phyloP scores from a whole-genome alignment of 768 basidiomycete genomes.

The Polyporus arcularius region DNA sequence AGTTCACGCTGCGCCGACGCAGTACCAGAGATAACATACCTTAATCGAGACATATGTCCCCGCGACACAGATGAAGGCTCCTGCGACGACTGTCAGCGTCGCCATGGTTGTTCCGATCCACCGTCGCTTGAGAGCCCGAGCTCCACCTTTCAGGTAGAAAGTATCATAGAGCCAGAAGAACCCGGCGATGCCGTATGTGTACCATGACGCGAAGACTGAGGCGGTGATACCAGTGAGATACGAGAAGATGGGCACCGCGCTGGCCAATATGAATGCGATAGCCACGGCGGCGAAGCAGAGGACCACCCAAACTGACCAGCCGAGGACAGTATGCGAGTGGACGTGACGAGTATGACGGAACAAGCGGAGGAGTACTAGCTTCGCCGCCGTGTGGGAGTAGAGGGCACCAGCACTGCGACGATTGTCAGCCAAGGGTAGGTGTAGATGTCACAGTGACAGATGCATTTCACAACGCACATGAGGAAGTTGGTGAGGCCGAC shows the following conservation, averaged over 20 bases:
- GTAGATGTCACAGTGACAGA: background rate
- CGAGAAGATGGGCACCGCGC: constrained; percentile 56
- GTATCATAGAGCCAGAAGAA: constrained; percentile 56
- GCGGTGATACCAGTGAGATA: constrained; percentile 55
- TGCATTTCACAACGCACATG: constrained; percentile 34
- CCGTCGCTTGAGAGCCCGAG: constrained; percentile 31
- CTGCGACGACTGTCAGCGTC: constrained; percentile 45
- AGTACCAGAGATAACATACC: constrained; percentile 29
- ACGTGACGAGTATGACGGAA: constrained; percentile 51
- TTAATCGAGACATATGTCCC: constrained; percentile 56
- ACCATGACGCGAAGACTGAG: constrained; percentile 57
- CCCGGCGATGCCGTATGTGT: constrained; percentile 54
- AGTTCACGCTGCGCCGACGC: background rate
- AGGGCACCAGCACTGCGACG: constrained; percentile 43
- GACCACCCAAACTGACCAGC: constrained; percentile 48
- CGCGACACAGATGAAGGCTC: constrained; percentile 53
- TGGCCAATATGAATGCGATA: constrained; percentile 47
- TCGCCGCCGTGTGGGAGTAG: constrained; percentile 54
- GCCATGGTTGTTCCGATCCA: constrained; percentile 39
- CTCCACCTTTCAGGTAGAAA: constrained; percentile 41
- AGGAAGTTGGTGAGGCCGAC: constrained; percentile 54
- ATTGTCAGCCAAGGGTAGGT: background rate
- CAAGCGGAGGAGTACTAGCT: constrained; percentile 52
- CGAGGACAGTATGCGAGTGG: constrained; percentile 50
- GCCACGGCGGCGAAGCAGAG: constrained; percentile 44